Conservation (phyloP, 345 rosid species). For the Salix viminalis region DNA sequence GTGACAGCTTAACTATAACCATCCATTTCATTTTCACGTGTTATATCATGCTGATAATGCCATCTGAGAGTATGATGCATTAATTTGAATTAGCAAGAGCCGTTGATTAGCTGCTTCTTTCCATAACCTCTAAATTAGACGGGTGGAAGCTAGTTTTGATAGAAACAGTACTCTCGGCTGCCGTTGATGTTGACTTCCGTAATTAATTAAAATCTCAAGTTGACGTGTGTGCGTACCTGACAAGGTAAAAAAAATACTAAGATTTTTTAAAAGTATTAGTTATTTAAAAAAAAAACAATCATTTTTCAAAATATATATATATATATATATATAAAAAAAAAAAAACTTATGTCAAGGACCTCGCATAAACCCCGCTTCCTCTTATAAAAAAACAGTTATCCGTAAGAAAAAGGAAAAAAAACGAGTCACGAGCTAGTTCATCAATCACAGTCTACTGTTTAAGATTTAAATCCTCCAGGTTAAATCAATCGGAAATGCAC, state of each 20-base stretch:
- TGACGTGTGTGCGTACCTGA: no score
- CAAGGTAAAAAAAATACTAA: no score
- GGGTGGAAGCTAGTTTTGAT: background rate
- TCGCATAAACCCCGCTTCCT: no score
- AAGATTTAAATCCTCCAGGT: background rate
- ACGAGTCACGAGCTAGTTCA: no score
- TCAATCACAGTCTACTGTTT: background rate
- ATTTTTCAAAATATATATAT: no score
- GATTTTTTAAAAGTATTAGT: no score
- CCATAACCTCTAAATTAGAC: background rate
- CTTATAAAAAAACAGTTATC: background rate
- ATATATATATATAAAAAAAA: no score
- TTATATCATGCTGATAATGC: conserved; percentile 1
- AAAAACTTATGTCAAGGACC: no score
- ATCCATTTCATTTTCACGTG: conserved; percentile 12
- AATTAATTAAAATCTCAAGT: no score
- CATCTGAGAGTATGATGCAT: background rate
- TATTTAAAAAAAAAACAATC: no score
- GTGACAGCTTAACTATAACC: conserved; percentile 34
- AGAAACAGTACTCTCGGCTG: background rate
- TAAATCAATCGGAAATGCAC: background rate
- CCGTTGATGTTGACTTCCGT: no score
- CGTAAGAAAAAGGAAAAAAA: no score
- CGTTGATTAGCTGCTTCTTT: background rate
- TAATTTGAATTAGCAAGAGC: background rate